Base-by-base conservation (phyloP, 306 rosid genomes). In the Dicorynia guianensis region DNA sequence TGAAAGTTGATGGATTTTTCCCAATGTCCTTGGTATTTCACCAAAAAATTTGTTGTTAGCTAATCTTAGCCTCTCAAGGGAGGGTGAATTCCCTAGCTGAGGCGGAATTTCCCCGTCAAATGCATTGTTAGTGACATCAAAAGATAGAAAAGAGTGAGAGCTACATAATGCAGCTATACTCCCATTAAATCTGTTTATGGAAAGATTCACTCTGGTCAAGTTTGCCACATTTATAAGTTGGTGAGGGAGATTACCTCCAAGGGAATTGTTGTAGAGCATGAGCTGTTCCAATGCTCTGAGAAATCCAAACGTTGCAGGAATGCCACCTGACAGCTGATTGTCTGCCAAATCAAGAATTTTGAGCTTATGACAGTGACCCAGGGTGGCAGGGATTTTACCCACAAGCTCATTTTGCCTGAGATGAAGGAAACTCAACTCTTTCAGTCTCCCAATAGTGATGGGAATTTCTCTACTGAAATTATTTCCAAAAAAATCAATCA, bases 191-290 rank as follows among this genome's bases (percentile, higher is more conserved):
- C 84, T 84, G 84, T 95, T 95, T 67, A 63, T 73, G 4, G 97
- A 95, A 25, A 95, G 85, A 80, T 95, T 95, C 78, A 95, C 87
- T 76, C 99, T 79, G 50, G 96, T 90, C 87, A 92, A 83, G 62
- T 95, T 95, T 58, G 80, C 72, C 68, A 89, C 56, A 67, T 79
- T 63, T 79, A 77, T 78, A 70, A 95, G 81, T 44, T 86, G 80
- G 72, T 56, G 82, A 80, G 99, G 97, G 49, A 92, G 93, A 79
- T 76, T 84, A 85, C 99, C 99, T 90, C 90, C 92, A 48, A 95
- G 97, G 8, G 99, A 87, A 46, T 95, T 95, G 89, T 95, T 95
- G 86, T 95, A 95, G 8, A 95, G 89, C 99, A 95, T 90, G 68
- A 95, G 81, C 85, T 85, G 83, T 75, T 92, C 85, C 81, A 95